Conservation (phyloP, 441 rosid genomes). For the Euphorbia celastroides region DNA sequence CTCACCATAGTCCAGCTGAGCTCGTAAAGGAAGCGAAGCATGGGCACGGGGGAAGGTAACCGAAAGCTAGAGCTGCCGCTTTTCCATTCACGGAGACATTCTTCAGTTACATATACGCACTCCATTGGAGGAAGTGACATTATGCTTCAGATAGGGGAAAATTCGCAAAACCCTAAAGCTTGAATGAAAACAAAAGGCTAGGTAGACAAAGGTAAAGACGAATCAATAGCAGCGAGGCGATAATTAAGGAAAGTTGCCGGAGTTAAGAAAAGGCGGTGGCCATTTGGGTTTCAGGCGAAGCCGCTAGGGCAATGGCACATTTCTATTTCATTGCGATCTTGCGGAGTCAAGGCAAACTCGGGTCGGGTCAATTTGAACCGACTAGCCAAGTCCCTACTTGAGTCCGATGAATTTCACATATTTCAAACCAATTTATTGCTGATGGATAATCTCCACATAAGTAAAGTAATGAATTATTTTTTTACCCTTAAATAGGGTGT, state of each 20-base stretch:
- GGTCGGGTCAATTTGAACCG: too few relatives aligned
- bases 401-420: too few relatives aligned
- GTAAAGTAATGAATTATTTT: too few relatives aligned
- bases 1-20: slow-evolving; percentile 71
- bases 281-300: neutral
- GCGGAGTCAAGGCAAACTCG: neutral
- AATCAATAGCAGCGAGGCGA: slow-evolving; percentile 2
- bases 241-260: neutral
- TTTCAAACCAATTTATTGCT: too few relatives aligned
- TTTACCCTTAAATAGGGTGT: too few relatives aligned
- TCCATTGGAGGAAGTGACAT: slow-evolving; percentile 37
- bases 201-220: neutral
- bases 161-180: neutral
- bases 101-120: slow-evolving; percentile 68
- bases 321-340: neutral
- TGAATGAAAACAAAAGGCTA: neutral
- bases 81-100: slow-evolving; percentile 74
- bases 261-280: neutral
- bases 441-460: too few relatives aligned
- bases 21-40: slow-evolving; percentile 95
- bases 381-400: too few relatives aligned
- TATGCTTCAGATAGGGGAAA: slow-evolving; percentile 9
- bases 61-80: slow-evolving; percentile 54
- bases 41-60: slow-evolving; percentile 54
- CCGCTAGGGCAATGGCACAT: neutral